These are phyloP conservation scores for Solanum raphanifolium DNA, from an alignment of 257 asterid genomes.

Conservation along the genomic window DNA sequence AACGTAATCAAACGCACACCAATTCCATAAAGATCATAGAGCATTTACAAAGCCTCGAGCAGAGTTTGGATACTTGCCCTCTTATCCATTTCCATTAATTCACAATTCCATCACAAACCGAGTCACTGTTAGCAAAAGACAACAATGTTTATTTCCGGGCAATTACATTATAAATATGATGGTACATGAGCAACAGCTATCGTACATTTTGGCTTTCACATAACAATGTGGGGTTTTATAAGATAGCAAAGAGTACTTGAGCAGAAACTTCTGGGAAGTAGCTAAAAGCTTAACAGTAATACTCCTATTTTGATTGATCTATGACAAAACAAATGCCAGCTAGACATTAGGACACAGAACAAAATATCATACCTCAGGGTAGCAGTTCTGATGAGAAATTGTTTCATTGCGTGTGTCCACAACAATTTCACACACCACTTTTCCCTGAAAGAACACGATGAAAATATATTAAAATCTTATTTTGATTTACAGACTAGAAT, in stretches of 20 bases:
- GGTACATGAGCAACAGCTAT: neutral
- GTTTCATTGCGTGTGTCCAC: slow-evolving; percentile 26
- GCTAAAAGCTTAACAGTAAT: neutral
- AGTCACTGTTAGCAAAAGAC: neutral
- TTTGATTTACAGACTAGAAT: neutral
- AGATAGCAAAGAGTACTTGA: neutral
- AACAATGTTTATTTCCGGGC: neutral
- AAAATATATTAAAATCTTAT: neutral
- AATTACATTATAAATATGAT: neutral
- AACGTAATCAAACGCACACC: neutral
- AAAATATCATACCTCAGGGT: slow-evolving; percentile 26
- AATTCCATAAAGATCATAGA: neutral
- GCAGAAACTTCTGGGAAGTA: slow-evolving; percentile 1
- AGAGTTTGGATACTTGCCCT: neutral
- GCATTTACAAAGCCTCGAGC: neutral
- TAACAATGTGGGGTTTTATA: neutral
- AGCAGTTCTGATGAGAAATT: slow-evolving; percentile 30
- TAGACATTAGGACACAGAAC: neutral
- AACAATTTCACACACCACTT: slow-evolving; percentile 29
- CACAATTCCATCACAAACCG: neutral
- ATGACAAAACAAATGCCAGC: neutral
- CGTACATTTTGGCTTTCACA: neutral
- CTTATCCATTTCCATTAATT: neutral
- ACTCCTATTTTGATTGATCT: neutral
- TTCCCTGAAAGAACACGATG: slow-evolving; percentile 13